phyloP scores from a whole-genome alignment of 768 basidiomycete genomes.

The Astraeus odoratus region DNA sequence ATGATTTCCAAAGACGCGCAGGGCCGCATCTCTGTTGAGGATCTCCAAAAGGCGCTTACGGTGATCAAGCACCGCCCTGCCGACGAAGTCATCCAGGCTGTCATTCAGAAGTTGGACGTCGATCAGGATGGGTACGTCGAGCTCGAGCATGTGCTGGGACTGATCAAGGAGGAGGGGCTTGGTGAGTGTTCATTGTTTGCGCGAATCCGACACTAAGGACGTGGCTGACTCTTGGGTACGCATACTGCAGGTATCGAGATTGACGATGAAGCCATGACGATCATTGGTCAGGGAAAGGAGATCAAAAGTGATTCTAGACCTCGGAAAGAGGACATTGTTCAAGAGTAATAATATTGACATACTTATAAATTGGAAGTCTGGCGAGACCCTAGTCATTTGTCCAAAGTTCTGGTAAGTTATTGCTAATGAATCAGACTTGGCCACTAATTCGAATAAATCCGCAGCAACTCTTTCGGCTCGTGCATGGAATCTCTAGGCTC shows the following conservation, averaged over 20 bases:
- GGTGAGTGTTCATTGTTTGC: conserved; percentile 35
- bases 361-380: no score
- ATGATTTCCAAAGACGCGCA: conserved; percentile 81
- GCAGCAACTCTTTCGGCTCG: no score
- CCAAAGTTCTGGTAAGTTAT: no score
- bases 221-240: conserved; percentile 1
- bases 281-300: conserved; percentile 80
- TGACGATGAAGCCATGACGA: conserved; percentile 76
- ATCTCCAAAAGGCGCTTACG: conserved; percentile 83
- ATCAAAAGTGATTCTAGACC: conserved; percentile 67
- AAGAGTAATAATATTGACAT: conserved; percentile 40
- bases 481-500: no score
- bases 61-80: conserved; percentile 94
- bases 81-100: conserved; percentile 78
- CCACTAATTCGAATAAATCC: no score
- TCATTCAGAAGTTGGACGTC: conserved; percentile 90
- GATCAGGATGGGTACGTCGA: conserved; percentile 96
- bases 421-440: no score
- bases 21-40: conserved; percentile 83
- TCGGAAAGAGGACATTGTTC: conserved; percentile 95
- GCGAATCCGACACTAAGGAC: not conserved
- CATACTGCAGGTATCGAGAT: conserved; percentile 59
- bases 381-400: no score
- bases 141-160: conserved; percentile 86
- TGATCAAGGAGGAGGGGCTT: conserved; percentile 83